Conservation (phyloP, 2,329 filamentous ascomycete species). For the Cordyceps militaris region DNA sequence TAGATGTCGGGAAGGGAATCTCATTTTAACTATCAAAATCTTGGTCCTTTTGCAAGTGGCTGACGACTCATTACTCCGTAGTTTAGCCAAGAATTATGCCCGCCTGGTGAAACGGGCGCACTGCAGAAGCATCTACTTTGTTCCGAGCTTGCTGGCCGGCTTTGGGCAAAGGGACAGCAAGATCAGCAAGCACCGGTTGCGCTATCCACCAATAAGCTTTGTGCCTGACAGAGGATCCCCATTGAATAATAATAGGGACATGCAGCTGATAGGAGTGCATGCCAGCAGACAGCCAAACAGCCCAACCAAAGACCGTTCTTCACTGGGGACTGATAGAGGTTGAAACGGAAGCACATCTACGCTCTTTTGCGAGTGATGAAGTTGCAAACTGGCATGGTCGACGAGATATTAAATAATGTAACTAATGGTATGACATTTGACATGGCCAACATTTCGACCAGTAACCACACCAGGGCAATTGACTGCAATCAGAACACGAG, state of each 20-base stretch:
- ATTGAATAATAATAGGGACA: not conserved
- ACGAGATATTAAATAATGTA: no score
- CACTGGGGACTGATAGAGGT: not conserved
- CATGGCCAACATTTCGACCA: not conserved
- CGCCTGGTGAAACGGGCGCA: slow-evolving; percentile 2
- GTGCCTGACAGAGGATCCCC: not conserved
- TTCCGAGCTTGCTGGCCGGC: not conserved
- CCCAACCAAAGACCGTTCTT: not conserved
- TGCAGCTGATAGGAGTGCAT: slow-evolving; percentile 6
- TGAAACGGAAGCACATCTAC: not conserved
- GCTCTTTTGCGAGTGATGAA: not conserved
- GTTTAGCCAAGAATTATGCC: not conserved
- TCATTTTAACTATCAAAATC: no score
- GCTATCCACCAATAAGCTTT: not conserved
- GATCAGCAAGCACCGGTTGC: slow-evolving; percentile 1
- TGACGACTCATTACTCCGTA: no score
- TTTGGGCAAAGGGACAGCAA: slow-evolving; percentile 1
- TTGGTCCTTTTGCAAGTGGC: no score
- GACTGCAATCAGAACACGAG: not conserved
- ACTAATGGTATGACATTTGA: no score
- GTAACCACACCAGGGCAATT: not conserved
- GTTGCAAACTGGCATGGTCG: not conserved
- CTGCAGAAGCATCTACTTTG: not conserved
- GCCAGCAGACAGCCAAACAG: not conserved
- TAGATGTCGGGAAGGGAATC: no score